Percentiles rank a stretch among this genome's conserved stretches.
These are phyloP conservation scores for Tephrocybe sp. DNA, from an alignment of 768 basidiomycete species.

Conservation along the genomic window DNA sequence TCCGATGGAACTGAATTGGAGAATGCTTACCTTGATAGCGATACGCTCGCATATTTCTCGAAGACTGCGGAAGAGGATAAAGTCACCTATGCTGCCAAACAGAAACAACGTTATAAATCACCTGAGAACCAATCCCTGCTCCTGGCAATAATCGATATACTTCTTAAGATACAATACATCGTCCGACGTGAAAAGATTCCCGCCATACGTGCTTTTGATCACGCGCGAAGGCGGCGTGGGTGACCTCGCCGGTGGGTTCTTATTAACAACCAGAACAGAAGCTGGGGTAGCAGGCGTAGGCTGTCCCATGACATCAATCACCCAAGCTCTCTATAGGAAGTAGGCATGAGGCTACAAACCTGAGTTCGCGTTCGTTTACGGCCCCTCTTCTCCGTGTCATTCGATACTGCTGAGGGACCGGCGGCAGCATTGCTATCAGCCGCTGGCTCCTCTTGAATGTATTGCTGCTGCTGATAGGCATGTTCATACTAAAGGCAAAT, in stretches of 20 bases:
- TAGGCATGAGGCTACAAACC: constrained; percentile 23
- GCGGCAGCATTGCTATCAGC: constrained; percentile 34
- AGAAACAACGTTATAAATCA: constrained; percentile 19
- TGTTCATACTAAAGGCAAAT: constrained; percentile 45
- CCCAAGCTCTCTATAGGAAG: background rate
- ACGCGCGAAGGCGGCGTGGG: constrained; percentile 82
- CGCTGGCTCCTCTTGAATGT: constrained; percentile 52
- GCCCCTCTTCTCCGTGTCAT: constrained; percentile 51
- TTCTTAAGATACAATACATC: constrained; percentile 82
- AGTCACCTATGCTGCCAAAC: background rate
- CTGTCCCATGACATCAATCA: constrained; percentile 27
- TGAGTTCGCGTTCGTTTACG: constrained; percentile 67
- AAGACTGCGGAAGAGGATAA: constrained; percentile 34
- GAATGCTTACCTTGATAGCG: constrained; percentile 63
- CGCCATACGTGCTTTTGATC: constrained; percentile 87
- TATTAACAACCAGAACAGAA: constrained; percentile 62
- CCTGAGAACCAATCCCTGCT: constrained; percentile 82
- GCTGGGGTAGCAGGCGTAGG: constrained; percentile 64
- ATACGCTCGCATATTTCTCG: constrained; percentile 87
- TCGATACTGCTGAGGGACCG: constrained; percentile 32
- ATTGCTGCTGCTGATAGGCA: constrained; percentile 52
- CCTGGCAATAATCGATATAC: constrained; percentile 89
- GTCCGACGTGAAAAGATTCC: constrained; percentile 82
- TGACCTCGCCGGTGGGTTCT: constrained; percentile 69
- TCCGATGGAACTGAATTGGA: background rate